Base-by-base conservation (phyloP, 257 asterid species). In the Datura wrightii region DNA sequence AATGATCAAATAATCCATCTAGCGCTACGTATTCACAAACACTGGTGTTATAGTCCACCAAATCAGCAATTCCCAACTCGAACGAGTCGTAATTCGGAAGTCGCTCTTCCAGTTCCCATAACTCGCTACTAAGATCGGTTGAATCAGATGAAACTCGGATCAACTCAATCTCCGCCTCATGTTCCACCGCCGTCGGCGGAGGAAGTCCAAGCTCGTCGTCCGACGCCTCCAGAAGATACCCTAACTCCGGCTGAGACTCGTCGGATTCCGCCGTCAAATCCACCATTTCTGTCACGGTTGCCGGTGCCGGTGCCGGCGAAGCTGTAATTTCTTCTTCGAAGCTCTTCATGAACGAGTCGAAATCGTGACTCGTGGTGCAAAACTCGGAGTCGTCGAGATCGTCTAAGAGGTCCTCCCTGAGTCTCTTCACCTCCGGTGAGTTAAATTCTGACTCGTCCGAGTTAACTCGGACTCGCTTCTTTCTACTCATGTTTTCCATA, bases 131-230 rank as follows among this genome's bases (percentile, higher is more conserved):
- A 86, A 90, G 86, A 63, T 87, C 92, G 0, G 90, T 54, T 86
- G 92, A 82, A 85, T 91, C 92, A 10, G 91, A 87, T 58, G 71
- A 88, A 41, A 84, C 94, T 24, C 89, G 91, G 5, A 46, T 85
- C 89, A 86, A 85, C 89, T 89, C 96, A 18, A 78, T 39, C 4
- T 36, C 58, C 82, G 78, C 79, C 48, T 89, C 70, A 63, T 41
- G 31, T 11, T 10, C 76, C 87, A 9, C 58, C 84, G 79, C 79
- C 58, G 86, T 16, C 56, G 82, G 50, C 55, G 97, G 97, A 10
- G 99, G 99, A 8, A 94, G 87, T 3, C 97, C 97, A 13, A 94
- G 92, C 82, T 94, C 98, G 3, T 94, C 95, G 14, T 95, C 99
- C 0, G 98, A 90, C 2, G 99, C 99, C 85, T 86, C 97, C 78